Evolutionary conservation across 768 basidiomycete genomes (phyloP).

Genomic region (Phanerodontia chrysosporium): DNA sequence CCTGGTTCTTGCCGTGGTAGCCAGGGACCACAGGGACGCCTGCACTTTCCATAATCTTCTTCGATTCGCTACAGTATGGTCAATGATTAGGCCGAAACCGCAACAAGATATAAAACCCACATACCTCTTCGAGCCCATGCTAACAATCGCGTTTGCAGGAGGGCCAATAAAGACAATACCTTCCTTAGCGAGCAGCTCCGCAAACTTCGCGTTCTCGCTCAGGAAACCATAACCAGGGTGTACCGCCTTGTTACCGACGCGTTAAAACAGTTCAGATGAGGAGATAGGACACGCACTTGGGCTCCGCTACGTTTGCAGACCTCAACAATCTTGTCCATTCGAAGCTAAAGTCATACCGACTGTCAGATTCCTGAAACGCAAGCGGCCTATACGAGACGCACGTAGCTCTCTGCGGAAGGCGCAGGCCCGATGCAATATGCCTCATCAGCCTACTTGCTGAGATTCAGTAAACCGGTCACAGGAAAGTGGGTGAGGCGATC

Average conservation of each 20-base stretch:
- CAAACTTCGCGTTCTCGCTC: constrained; percentile 86
- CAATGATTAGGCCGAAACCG: too few relatives aligned
- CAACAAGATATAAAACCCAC: too few relatives aligned
- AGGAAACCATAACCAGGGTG: constrained; percentile 94
- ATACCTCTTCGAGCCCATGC: constrained; percentile 95
- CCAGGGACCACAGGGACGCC: constrained; percentile 93
- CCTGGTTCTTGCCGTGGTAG: constrained; percentile 84
- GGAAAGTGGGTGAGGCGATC: background rate
- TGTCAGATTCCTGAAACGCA: background rate
- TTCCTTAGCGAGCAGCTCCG: constrained; percentile 65
- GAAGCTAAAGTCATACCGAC: constrained; percentile 44
- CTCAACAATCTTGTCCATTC: constrained; percentile 85
- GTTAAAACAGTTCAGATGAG: background rate
- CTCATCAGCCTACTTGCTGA: constrained; percentile 44
- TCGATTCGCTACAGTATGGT: constrained; percentile 87
- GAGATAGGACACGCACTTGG: constrained; percentile 46
- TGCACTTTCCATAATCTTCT: constrained; percentile 90
- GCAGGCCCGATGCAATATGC: constrained; percentile 81
- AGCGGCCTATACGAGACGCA: constrained; percentile 33
- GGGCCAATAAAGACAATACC: constrained; percentile 91
- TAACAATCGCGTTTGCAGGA: constrained; percentile 79
- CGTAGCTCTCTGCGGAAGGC: constrained; percentile 84
- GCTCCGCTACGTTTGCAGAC: constrained; percentile 79
- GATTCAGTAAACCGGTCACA: background rate
- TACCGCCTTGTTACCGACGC: constrained; percentile 54